These are phyloP conservation scores for Diaporthe amygdali DNA, from an alignment of 2,329 filamentous ascomycete genomes.

Conservation along the genomic window DNA sequence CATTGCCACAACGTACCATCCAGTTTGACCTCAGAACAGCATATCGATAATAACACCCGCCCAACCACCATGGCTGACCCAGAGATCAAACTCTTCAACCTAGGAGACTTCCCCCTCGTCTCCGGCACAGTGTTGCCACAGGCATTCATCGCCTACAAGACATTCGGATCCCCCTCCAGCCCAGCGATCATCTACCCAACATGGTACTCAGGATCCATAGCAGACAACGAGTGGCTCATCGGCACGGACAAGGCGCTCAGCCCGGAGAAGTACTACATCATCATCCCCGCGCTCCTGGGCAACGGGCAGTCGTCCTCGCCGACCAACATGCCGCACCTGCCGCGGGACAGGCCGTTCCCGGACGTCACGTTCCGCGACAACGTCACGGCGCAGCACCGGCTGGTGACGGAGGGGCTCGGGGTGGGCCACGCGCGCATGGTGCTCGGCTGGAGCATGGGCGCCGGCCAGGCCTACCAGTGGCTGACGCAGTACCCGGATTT, in stretches of 20 bases:
- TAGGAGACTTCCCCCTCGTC: conserved; percentile 72
- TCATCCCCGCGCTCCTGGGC: conserved; percentile 56
- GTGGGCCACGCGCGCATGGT: conserved; percentile 50
- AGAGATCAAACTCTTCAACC: conserved; percentile 51
- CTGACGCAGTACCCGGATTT: conserved; percentile 54
- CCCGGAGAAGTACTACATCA: conserved; percentile 57
- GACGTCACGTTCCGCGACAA: conserved; percentile 54
- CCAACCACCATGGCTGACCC: conserved; percentile 3
- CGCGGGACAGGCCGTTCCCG: conserved; percentile 45
- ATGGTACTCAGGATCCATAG: conserved; percentile 70
- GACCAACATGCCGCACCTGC: conserved; percentile 45
- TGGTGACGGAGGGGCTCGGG: conserved; percentile 45
- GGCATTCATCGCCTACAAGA: conserved; percentile 79
- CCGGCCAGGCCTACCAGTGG: conserved; percentile 59
- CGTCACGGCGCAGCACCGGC: conserved; percentile 52
- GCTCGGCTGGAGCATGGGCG: conserved; percentile 63
- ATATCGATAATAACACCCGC: background rate
- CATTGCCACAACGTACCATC: background rate
- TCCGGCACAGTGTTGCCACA: conserved; percentile 65
- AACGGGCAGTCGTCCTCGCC: conserved; percentile 60
- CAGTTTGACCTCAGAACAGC: background rate
- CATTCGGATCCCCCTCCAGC: conserved; percentile 65
- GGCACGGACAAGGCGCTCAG: conserved; percentile 68
- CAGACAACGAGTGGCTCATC: conserved; percentile 78
- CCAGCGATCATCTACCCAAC: conserved; percentile 78